A percentile compares a stretch with the other conserved stretches of the same genome.
Evolutionary conservation across 1,284 basidiomycete species (phyloP).

Genomic region (Exsudoporus floridanus): DNA sequence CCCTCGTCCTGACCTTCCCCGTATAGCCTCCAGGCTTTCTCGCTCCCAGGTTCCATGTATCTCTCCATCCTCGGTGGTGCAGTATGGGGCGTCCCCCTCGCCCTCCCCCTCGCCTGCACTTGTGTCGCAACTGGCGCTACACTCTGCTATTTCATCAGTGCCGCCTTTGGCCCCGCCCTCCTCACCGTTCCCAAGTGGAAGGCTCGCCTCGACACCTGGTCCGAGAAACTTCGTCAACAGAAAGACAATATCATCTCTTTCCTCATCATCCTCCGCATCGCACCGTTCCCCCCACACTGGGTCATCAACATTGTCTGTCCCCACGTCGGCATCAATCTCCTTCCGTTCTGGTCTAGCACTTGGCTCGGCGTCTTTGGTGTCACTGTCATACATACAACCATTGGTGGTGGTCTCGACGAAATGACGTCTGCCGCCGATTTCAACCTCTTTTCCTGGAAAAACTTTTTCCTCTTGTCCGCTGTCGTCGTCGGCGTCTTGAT

Average conservation of each 20-base stretch:
- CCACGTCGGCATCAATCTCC: constrained; percentile 84
- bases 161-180: constrained; percentile 86
- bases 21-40: constrained; percentile 89
- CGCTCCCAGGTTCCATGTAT: constrained; percentile 97
- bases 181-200: constrained; percentile 85
- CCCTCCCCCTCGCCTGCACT: constrained; percentile 87
- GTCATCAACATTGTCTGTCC: constrained; percentile 92
- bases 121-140: constrained; percentile 91
- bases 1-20: constrained; percentile 17
- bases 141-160: constrained; percentile 91
- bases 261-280: constrained; percentile 90
- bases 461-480: constrained; percentile 79
- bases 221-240: constrained; percentile 67
- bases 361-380: constrained; percentile 92
- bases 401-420: constrained; percentile 89
- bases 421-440: constrained; percentile 95
- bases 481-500: constrained; percentile 90
- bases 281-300: constrained; percentile 96
- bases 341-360: constrained; percentile 88
- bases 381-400: constrained; percentile 92
- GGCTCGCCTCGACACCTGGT: constrained; percentile 79
- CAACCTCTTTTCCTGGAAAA: constrained; percentile 85
- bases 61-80: constrained; percentile 95
- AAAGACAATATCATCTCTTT: constrained; percentile 83
- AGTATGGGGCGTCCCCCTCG: constrained; percentile 90